A percentile compares a stretch with the other conserved stretches of the same genome.
These are phyloP conservation scores for Rutstroemia sp. DNA, from an alignment of 2,329 filamentous ascomycete genomes.

Conservation along the genomic window DNA sequence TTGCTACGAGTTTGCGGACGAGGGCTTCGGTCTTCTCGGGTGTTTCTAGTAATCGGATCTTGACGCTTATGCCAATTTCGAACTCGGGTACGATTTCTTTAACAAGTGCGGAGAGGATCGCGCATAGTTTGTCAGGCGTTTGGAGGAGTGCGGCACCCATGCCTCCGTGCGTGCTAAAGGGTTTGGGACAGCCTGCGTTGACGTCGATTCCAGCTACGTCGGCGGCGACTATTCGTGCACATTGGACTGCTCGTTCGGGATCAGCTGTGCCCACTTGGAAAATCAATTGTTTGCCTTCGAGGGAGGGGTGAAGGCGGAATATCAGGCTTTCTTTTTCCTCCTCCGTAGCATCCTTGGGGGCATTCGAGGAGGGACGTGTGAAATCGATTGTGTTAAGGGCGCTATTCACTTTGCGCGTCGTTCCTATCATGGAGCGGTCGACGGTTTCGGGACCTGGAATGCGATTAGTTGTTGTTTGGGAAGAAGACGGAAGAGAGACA, in stretches of 20 bases:
- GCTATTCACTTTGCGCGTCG: slow-evolving; percentile 68
- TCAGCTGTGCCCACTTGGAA: slow-evolving; percentile 90
- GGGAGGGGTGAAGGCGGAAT: slow-evolving; percentile 72
- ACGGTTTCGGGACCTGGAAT: slow-evolving; percentile 78
- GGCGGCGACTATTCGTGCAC: slow-evolving; percentile 72
- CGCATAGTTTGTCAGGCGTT: slow-evolving; percentile 74
- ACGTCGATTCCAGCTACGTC: slow-evolving; percentile 95
- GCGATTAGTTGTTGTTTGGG: slow-evolving; percentile 12
- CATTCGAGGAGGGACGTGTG: slow-evolving; percentile 66
- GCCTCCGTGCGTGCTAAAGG: slow-evolving; percentile 85
- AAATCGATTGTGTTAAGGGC: slow-evolving; percentile 78
- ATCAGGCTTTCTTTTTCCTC: slow-evolving; percentile 62
- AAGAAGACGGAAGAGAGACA: slow-evolving; percentile 21
- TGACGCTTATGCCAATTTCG: slow-evolving; percentile 91
- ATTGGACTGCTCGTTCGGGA: slow-evolving; percentile 74
- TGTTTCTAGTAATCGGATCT: slow-evolving; percentile 82
- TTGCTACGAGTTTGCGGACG: slow-evolving; percentile 70
- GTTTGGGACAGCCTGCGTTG: slow-evolving; percentile 97
- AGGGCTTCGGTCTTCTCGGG: slow-evolving; percentile 68
- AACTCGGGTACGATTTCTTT: slow-evolving; percentile 67
- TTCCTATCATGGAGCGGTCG: slow-evolving; percentile 85
- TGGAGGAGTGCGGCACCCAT: slow-evolving; percentile 91
- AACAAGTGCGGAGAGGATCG: slow-evolving; percentile 79
- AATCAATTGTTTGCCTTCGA: slow-evolving; percentile 68
- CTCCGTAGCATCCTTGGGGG: slow-evolving; percentile 47